These are phyloP conservation scores for Lentinula sp. DNA, from an alignment of 768 basidiomycete genomes.

Conservation along the genomic window DNA sequence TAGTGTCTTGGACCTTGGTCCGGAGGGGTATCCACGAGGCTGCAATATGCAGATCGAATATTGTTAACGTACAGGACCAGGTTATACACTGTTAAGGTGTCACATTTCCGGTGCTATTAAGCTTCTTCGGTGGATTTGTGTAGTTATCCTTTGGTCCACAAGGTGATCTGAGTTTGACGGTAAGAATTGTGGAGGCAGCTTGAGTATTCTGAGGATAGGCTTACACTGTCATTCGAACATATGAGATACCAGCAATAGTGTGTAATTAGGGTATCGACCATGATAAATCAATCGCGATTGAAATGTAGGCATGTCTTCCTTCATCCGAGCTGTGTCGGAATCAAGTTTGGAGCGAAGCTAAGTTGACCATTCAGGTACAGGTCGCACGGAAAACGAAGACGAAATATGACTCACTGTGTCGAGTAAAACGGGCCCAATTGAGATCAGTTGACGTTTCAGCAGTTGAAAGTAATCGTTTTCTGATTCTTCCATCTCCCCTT, in stretches of 20 bases:
- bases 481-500: constrained; percentile 6
- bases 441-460: constrained; percentile 25
- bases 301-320: constrained; percentile 4
- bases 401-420: neutral
- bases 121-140: neutral
- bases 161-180: neutral
- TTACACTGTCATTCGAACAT: neutral
- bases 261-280: constrained; percentile 2
- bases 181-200: neutral
- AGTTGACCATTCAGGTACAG: neutral
- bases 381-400: neutral
- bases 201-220: neutral
- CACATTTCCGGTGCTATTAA: neutral
- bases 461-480: constrained; percentile 17
- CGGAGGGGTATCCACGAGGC: no score
- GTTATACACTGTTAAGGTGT: neutral
- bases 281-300: constrained; percentile 8
- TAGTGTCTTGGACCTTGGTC: no score
- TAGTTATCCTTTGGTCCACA: neutral
- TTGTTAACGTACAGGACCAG: neutral
- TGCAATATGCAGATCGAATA: no score
- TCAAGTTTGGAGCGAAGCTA: neutral
- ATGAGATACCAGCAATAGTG: constrained; percentile 9
- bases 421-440: constrained; percentile 19
- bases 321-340: neutral